Conservation (phyloP, 1,284 basidiomycete genomes). For the Austropuccinia psidii region DNA sequence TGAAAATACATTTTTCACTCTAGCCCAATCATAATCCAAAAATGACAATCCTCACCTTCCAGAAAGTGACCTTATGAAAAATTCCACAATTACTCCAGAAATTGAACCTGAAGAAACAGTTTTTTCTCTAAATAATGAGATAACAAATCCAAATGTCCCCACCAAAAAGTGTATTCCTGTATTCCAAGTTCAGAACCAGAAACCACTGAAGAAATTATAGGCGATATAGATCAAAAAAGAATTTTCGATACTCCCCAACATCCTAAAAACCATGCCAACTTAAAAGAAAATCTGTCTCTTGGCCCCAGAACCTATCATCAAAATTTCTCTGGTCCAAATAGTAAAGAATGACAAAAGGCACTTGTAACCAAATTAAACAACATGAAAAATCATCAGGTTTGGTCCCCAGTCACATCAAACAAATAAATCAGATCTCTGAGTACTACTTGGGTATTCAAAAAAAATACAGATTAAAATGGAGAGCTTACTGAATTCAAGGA, state of each 20-base stretch:
- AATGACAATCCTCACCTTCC: neutral
- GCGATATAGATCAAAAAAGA: neutral
- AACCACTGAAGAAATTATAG: too few relatives aligned
- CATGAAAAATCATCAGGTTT: neutral
- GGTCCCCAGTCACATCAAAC: neutral
- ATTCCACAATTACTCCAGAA: too few relatives aligned
- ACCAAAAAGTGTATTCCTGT: too few relatives aligned
- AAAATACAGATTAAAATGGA: neutral
- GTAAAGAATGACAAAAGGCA: neutral
- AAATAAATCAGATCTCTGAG: neutral
- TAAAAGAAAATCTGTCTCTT: neutral
- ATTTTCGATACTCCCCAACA: neutral
- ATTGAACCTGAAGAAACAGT: too few relatives aligned
- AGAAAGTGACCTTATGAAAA: too few relatives aligned
- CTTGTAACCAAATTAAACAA: neutral
- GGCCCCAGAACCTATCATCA: neutral
- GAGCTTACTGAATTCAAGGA: slow-evolving; percentile 3
- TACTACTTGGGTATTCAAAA: slow-evolving; percentile 8
- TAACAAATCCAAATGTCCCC: neutral
- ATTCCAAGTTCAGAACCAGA: too few relatives aligned
- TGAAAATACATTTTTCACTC: neutral
- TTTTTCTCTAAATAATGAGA: too few relatives aligned
- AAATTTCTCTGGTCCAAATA: neutral
- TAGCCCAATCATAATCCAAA: neutral
- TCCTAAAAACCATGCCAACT: neutral